Base-by-base conservation (phyloP, 2,329 filamentous ascomycete species). In the Botrytis tulipae region DNA sequence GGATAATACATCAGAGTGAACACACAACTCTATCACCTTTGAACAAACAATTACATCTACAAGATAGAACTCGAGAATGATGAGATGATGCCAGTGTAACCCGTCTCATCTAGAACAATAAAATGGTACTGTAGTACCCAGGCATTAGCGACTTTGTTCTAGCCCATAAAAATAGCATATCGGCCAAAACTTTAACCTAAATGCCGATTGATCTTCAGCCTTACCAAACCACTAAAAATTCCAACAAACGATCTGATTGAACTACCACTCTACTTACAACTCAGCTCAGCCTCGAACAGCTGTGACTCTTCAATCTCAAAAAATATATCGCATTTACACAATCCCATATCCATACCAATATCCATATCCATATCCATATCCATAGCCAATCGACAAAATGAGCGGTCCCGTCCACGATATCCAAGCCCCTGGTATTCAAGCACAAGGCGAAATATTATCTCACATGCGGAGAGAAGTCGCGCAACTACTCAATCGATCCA, bases 391-490 rank as follows among this genome's bases (percentile, higher is more conserved):
- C 65, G 16, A 37, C 29, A 72, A 72, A 12, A 78, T 77, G 77
- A 72, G 72, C 6, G 75, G 77, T 29, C 76, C 78, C 9, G 61
- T 79, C 20, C 51, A 51, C 20, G 72, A 74, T 10, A 88, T 91
- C 76, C 84, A 86, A 70, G 85, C 87, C 77, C 90, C 90, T 37
- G 92, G 92, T 77, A 83, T 92, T 77, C 92, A 89, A 82, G 89
- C 90, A 69, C 86, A 89, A 32, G 86, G 85, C n/a, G 83, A 88
- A 1, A 84, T 93, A 20, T 86, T 92, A 65, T 81, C 84, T 66
- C 80, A 84, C 29, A 89, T 97, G 82, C 91, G 92, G 74, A 85
- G 85, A 74, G 91, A 94, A 81, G 93, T 97, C 74, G 92, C 93
- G 40, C 81, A 86, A 9, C 87, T 98, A 62, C 88, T 99, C n/a